A percentile compares a stretch with the other conserved stretches of the same genome.
phyloP scores from a whole-genome alignment of 116 monocot genomes.

The Iris pallida region DNA sequence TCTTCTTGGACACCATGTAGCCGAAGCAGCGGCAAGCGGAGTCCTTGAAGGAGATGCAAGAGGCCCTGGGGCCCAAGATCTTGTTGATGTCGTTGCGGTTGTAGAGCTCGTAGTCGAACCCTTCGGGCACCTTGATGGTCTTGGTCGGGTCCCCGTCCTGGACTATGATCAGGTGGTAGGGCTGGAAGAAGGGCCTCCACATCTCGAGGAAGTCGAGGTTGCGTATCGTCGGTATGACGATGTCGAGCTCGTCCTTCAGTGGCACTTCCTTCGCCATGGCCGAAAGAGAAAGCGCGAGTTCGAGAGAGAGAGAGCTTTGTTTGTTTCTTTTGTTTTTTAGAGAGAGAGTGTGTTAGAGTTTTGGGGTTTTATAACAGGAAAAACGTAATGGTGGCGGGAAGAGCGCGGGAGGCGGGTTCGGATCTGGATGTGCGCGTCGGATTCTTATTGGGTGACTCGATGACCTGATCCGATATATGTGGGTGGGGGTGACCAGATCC shows the following conservation, averaged over 20 bases:
- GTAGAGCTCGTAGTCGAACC: conserved; percentile 34
- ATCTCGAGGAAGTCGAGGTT: conserved; percentile 33
- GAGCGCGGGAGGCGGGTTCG: too few species aligned
- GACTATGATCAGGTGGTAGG: conserved; percentile 35
- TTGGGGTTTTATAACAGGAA: too few species aligned
- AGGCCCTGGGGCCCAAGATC: conserved; percentile 26
- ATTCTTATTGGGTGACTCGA: too few species aligned
- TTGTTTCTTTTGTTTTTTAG: too few species aligned
- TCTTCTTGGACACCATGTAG: conserved; percentile 34
- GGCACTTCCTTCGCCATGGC: background rate
- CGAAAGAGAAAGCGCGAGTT: too few species aligned
- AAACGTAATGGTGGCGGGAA: too few species aligned
- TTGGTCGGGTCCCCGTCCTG: conserved; percentile 37
- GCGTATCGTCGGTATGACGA: conserved; percentile 23
- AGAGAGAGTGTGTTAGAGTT: too few species aligned
- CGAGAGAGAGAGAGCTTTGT: too few species aligned
- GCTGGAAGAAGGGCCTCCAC: conserved; percentile 32
- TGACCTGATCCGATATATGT: too few species aligned
- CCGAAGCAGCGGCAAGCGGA: conserved; percentile 34
- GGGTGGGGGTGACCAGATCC: too few species aligned
- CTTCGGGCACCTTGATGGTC: conserved; percentile 26
- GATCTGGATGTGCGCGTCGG: too few species aligned
- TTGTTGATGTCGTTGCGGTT: conserved; percentile 30
- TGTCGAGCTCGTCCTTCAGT: conserved; percentile 5
- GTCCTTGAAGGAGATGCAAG: conserved; percentile 44